Base-by-base conservation (phyloP, 208 protist species). In the Trypanosoma melophagium region DNA sequence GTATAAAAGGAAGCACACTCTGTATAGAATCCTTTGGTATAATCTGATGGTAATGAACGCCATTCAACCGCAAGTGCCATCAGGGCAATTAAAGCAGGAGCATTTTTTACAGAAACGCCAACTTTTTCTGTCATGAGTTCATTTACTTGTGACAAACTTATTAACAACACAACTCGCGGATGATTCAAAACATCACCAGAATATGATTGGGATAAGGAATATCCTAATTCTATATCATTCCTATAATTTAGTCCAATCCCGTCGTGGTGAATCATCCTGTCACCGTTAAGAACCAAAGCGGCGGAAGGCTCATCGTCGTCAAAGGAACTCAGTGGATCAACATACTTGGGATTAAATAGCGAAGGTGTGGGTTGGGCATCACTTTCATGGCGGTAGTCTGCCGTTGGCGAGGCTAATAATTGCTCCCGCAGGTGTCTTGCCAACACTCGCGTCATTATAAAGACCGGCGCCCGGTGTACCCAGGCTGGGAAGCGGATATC, bases 401-500 rank as follows among this genome's bases (percentile, higher is more conserved):
- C 25, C 60, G 73, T 21, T 47, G 40, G 0, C 69, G 50, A 22
- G 8, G 14, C 42, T 40, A 52, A 9, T 22, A 57, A 53, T 45
- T 71, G 47, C 47, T 52, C 49, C 35, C 19, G 28, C 47, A 74
- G 12, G 28, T 63, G 40, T 59, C 25, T 60, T 49, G 73, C 70
- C n/a, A 94, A 77, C 59, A 77, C 75, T 13, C 67, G 69, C 10
- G 83, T 76, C 65, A 92, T 80, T 19, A 78, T 74, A 51, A 95
- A 75, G 28, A 81, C 77, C 7, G 89, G 78, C 25, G 84, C 82
- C 44, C 58, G 70, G n/a, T 69, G 64, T 16, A 90, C 77, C 89
- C 89, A 95, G 5, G 53, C 17, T 0, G 89, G 86, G 55, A 95
- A 90, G 5, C 62, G 70, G 49, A 92, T 87, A 38, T 95, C 84